Evolutionary conservation across 176 grass and related monocot species (phyloP), one percentile per base, ranked within the genome.

Genomic region (Bothriochloa decipiens): DNA sequence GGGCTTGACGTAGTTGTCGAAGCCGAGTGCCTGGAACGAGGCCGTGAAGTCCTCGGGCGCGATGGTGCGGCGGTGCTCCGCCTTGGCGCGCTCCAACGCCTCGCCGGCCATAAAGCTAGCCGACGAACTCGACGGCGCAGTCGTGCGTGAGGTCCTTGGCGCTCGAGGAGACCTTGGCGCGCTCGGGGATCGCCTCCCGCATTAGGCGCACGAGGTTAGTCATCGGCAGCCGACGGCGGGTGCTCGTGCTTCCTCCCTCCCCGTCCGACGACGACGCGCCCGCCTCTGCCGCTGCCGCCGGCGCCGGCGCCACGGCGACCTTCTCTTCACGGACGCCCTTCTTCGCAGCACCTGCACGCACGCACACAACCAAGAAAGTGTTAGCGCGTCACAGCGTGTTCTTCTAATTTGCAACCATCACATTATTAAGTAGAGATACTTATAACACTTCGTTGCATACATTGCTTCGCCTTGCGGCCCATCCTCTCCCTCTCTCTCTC

Each of bases 91-190:
- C 45, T 86, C 84, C 45, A 27, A 49, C 32, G 95, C 95, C 87
- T 97, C 92, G 27, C 79, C 72, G 18, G 88, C 53, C 58, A 97
- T 28, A 65, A 97, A 92, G 62, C n/a, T n/a, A n/a, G n/a, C 84
- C 86, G 43, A 91, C 87, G 81, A 87, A 97, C 83, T 97, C 94
- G 4, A 93, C 81, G 8, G 83, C 88, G 74, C 88, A 93, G 63
- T 90, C 81, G 70, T 97, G 90, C 41, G 91, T 37, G 47, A 89
- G 91, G 36, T 40, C 69, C 79, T 92, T 92, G 42, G 87, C 86
- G 22, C 58, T 27, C 33, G 71, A n/a, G 8, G 83, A 87, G 46
- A 92, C 73, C 86, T 91, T 89, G 5, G 25, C 64, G 45, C 87
- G 14, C 7, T 74, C 16, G 23, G 92, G 92, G 40, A 97, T 82